Conservation (phyloP, 202 grass and related monocot genomes). For the Tripidium arundinaceum region DNA sequence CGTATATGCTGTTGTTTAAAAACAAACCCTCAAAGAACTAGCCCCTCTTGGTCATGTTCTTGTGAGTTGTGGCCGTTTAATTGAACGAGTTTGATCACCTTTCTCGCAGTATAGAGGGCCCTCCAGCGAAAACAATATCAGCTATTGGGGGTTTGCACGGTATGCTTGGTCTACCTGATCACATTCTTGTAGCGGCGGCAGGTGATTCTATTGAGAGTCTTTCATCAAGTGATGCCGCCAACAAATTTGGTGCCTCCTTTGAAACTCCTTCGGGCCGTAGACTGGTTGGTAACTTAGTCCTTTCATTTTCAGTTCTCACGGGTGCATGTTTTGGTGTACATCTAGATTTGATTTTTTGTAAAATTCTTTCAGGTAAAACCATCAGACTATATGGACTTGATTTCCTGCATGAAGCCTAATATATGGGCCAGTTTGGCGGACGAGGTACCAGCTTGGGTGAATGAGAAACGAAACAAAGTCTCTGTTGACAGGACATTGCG, state of each 20-base stretch:
- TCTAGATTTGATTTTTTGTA: background rate
- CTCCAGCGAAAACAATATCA: slow-evolving; percentile 59
- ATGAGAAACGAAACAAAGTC: slow-evolving; percentile 72
- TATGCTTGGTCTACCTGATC: slow-evolving; percentile 67
- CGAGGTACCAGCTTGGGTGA: slow-evolving; percentile 89
- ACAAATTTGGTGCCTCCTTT: slow-evolving; percentile 81
- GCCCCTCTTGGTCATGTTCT: background rate
- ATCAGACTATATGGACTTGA: slow-evolving; percentile 75
- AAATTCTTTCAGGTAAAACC: slow-evolving; percentile 62
- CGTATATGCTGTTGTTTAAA: background rate
- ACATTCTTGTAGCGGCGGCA: slow-evolving; percentile 68
- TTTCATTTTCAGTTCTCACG: slow-evolving; percentile 13
- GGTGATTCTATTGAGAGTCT: slow-evolving; percentile 83
- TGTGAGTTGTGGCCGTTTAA: background rate
- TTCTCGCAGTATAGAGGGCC: slow-evolving; percentile 61
- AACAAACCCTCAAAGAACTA: background rate
- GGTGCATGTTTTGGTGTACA: slow-evolving; percentile 1
- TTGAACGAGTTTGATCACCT: background rate
- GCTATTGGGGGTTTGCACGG: slow-evolving; percentile 68
- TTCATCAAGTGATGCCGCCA: slow-evolving; percentile 58
- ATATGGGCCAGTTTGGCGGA: slow-evolving; percentile 87
- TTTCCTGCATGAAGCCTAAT: slow-evolving; percentile 75
- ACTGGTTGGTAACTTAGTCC: slow-evolving; percentile 49
- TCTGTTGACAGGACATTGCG: slow-evolving; percentile 89
- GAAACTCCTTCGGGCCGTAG: slow-evolving; percentile 76